Conservation (phyloP, 176 grass and related monocot genomes). For the Hsuehochloa calcarea region DNA sequence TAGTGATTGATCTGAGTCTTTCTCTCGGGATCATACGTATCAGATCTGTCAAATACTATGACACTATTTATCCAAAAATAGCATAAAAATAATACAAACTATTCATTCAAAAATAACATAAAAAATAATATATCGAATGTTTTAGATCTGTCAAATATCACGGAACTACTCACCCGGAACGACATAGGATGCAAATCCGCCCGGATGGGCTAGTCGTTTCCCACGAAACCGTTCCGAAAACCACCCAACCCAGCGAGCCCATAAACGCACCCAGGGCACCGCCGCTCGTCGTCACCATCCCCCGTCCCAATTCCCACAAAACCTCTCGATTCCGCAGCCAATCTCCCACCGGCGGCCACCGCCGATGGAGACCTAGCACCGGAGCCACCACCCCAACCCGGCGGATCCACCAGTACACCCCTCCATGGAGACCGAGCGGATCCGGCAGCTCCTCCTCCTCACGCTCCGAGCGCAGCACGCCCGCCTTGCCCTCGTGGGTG, state of each 20-base stretch:
- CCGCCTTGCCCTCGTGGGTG: slow-evolving; percentile 90
- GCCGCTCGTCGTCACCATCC: slow-evolving; percentile 17
- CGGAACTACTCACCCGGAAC: no score
- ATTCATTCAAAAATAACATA: no score
- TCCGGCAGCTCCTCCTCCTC: slow-evolving; percentile 63
- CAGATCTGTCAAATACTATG: no score
- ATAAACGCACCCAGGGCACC: not conserved
- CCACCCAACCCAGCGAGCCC: not conserved
- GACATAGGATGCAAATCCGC: no score
- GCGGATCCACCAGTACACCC: not conserved
- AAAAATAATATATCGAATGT: no score
- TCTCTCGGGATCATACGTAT: no score
- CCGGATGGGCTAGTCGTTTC: no score
- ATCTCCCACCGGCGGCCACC: slow-evolving; percentile 35
- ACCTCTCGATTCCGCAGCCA: not conserved
- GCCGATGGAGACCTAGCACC: slow-evolving; percentile 57
- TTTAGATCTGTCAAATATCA: no score
- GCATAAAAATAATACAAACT: no score
- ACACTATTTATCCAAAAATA: no score
- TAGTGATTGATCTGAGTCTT: no score
- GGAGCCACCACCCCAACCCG: not conserved
- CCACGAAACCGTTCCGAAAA: slow-evolving; percentile 6
- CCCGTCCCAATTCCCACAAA: not conserved
- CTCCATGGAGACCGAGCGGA: slow-evolving; percentile 67
- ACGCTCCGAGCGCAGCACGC: slow-evolving; percentile 41